phyloP scores from a whole-genome alignment of 1,139 yeast species.

The Yamadazyma triangularis region DNA sequence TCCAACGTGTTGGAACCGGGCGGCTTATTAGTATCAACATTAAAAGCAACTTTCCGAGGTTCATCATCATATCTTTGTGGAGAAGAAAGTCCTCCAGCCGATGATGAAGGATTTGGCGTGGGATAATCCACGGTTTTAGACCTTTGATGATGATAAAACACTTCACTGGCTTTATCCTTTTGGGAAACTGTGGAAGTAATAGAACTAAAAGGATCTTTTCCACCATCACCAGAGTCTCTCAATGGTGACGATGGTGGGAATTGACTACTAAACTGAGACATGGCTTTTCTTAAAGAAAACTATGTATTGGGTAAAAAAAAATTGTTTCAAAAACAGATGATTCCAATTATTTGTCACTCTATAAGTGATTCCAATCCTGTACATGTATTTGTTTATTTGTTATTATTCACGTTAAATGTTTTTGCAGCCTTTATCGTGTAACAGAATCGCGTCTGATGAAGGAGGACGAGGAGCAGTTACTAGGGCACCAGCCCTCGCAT shows the following conservation, averaged over 20 bases:
- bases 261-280: slow-evolving; percentile 20
- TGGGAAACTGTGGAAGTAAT: not conserved
- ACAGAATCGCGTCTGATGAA: slow-evolving; percentile 3
- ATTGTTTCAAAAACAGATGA: no score
- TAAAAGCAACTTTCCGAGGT: slow-evolving; percentile 11
- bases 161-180: slow-evolving; percentile 4
- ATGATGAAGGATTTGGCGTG: slow-evolving; percentile 56
- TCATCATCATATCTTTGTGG: slow-evolving; percentile 15
- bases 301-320: not conserved
- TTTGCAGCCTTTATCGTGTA: slow-evolving; percentile 8
- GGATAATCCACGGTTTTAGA: slow-evolving; percentile 33
- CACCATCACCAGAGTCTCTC: slow-evolving; percentile 18
- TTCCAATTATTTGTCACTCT: no score
- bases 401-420: not conserved
- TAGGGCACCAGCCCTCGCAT: slow-evolving; percentile 5
- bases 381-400: not conserved
- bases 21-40: slow-evolving; percentile 9
- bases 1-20: not conserved
- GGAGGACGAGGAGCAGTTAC: not conserved
- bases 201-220: slow-evolving; percentile 3
- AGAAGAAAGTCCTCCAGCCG: slow-evolving; percentile 44
- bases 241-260: slow-evolving; percentile 69
- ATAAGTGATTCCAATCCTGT: no score
- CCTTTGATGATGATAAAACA: no score
- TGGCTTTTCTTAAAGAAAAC: not conserved